These are phyloP conservation scores for Pisolithus albus DNA, from an alignment of 768 basidiomycete genomes.

Conservation along the genomic window DNA sequence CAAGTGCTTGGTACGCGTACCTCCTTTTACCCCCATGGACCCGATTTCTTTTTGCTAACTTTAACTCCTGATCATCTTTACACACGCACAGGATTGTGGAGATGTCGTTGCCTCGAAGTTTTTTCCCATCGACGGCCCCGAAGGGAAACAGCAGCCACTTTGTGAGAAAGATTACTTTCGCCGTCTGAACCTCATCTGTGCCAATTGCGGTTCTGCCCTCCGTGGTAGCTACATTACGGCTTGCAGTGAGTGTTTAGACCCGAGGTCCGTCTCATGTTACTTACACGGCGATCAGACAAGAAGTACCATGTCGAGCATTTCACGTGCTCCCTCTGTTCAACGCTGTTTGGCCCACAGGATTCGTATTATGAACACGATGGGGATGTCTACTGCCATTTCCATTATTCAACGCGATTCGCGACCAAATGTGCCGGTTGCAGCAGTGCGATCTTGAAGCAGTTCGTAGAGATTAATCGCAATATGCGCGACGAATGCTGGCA, in stretches of 20 bases:
- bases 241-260: conserved; percentile 63
- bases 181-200: conserved; percentile 91
- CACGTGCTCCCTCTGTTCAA: conserved; percentile 94
- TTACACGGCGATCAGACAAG: conserved; percentile 56
- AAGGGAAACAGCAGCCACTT: conserved; percentile 85
- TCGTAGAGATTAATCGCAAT: conserved; percentile 98
- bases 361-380: conserved; percentile 98
- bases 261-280: conserved; percentile 1
- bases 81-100: conserved; percentile 72
- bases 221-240: conserved; percentile 99
- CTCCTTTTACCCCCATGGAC: background rate
- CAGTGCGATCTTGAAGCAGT: conserved; percentile 97
- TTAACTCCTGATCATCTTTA: background rate
- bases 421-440: conserved; percentile 98
- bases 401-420: conserved; percentile 97
- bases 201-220: conserved; percentile 89
- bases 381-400: conserved; percentile 98
- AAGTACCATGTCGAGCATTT: conserved; percentile 99
- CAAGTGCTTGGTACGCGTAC: conserved; percentile 79
- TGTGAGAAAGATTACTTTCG: conserved; percentile 99
- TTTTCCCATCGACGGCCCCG: conserved; percentile 93
- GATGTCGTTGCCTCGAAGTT: conserved; percentile 97
- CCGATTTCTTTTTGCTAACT: background rate
- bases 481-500: conserved; percentile 99
- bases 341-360: conserved; percentile 94